Conservation (phyloP, 2,329 filamentous ascomycete species). For the Trichophyton verrucosum region DNA sequence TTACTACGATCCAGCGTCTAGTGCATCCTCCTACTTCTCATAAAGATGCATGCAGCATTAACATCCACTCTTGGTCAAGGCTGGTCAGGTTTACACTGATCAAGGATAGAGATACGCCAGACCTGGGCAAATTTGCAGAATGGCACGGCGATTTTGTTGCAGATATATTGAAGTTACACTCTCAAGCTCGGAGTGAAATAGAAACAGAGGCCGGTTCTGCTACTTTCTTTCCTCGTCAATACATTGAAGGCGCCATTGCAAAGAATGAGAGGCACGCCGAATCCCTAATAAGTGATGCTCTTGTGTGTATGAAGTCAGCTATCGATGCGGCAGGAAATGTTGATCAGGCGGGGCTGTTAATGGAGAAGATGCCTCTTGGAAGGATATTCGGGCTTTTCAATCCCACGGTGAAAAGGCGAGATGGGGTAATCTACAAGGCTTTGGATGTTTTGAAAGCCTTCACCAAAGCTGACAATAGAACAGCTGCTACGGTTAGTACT, state of each 20-base stretch:
- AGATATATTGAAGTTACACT: constrained; percentile 43
- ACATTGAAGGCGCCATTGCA: constrained; percentile 41
- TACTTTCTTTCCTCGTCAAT: constrained; percentile 32
- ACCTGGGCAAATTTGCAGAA: constrained; percentile 37
- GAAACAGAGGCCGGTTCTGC: constrained; percentile 39
- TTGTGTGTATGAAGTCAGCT: constrained; percentile 40
- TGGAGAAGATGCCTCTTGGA: constrained; percentile 34
- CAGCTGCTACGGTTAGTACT: constrained; percentile 12
- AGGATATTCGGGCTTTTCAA: constrained; percentile 43
- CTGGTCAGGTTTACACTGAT: constrained; percentile 46
- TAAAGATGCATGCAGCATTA: constrained; percentile 47
- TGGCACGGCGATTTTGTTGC: constrained; percentile 45
- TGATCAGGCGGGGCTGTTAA: constrained; percentile 31
- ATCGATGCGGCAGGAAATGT: constrained; percentile 32
- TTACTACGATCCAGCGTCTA: constrained; percentile 41
- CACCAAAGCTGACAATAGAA: constrained; percentile 20
- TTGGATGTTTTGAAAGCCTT: constrained; percentile 39
- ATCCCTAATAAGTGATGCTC: constrained; percentile 40
- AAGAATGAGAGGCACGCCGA: constrained; percentile 48
- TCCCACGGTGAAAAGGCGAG: constrained; percentile 32
- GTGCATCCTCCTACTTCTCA: constrained; percentile 47
- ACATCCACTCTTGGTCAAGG: constrained; percentile 46
- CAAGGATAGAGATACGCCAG: constrained; percentile 35
- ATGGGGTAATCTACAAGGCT: constrained; percentile 37
- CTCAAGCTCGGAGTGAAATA: constrained; percentile 44